phyloP scores from a whole-genome alignment of 164 flowering plant species.

The Nelumbo lutea region DNA sequence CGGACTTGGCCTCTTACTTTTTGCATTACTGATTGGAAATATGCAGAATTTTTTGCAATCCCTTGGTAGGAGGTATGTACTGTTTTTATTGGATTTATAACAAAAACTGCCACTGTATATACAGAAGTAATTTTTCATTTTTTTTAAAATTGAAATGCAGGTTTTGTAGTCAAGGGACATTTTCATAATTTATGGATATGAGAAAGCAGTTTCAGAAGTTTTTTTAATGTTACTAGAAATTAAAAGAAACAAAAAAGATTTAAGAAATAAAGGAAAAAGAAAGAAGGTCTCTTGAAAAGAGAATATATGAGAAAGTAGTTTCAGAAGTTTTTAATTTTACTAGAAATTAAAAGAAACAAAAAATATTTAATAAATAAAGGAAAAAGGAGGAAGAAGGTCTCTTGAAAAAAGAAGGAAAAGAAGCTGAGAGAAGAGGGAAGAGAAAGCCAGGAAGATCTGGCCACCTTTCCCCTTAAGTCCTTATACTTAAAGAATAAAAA shows the following conservation, averaged over 20 bases:
- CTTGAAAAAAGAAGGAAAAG: too few species aligned
- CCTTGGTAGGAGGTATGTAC: slow-evolving; percentile 69
- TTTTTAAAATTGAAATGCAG: background rate
- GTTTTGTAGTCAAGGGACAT: background rate
- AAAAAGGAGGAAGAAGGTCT: too few species aligned
- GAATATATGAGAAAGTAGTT: background rate
- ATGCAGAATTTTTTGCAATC: slow-evolving; percentile 94
- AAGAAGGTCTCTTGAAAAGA: too few species aligned
- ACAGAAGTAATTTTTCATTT: background rate
- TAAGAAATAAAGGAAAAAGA: too few species aligned
- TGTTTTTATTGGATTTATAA: background rate
- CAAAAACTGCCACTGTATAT: too few species aligned
- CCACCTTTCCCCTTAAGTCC: too few species aligned
- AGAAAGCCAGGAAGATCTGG: too few species aligned
- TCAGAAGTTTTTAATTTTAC: background rate
- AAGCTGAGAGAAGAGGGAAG: too few species aligned
- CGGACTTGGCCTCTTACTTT: slow-evolving; percentile 81
- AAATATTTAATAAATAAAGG: too few species aligned
- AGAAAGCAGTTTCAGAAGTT: background rate
- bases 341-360: background rate
- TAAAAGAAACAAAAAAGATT: too few species aligned
- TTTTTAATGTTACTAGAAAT: background rate
- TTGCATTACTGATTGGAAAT: slow-evolving; percentile 86
- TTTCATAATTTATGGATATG: background rate
- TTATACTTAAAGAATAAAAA: too few species aligned